phyloP scores from a whole-genome alignment of 345 rosid species.

The Rhodomyrtus tomentosa region DNA sequence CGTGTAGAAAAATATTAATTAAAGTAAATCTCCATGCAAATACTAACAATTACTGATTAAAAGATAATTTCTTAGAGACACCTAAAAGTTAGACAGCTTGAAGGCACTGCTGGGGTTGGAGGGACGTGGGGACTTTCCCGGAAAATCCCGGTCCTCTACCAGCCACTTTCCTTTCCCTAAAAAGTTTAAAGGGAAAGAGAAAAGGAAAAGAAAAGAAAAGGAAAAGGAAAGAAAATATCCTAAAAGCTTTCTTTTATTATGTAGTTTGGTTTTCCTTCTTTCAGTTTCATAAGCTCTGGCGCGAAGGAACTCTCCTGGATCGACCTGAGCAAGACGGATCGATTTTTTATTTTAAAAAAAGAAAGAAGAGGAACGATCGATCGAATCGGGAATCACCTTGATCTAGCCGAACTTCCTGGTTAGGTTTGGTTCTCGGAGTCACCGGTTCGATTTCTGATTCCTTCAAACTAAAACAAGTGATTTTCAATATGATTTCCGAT shows the following conservation, averaged over 20 bases:
- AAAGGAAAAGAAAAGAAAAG: not conserved
- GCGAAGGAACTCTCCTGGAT: not conserved
- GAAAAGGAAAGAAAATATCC: not conserved
- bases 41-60: not conserved
- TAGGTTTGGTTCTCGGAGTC: no score
- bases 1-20: not conserved
- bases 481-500: no score
- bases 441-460: no score
- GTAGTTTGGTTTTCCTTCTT: not conserved
- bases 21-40: not conserved
- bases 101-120: constrained; percentile 16
- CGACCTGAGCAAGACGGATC: not conserved
- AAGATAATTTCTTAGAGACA: not conserved
- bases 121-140: not conserved
- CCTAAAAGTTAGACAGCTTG: constrained; percentile 30
- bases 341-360: no score
- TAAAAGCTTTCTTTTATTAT: not conserved
- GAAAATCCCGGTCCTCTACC: not conserved
- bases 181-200: not conserved
- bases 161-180: not conserved
- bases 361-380: no score
- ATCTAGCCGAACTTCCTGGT: no score
- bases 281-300: not conserved
- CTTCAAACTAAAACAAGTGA: no score
- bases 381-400: no score